Conservation (phyloP, 2,329 filamentous ascomycete species). For the Zopfia rhizophila region DNA sequence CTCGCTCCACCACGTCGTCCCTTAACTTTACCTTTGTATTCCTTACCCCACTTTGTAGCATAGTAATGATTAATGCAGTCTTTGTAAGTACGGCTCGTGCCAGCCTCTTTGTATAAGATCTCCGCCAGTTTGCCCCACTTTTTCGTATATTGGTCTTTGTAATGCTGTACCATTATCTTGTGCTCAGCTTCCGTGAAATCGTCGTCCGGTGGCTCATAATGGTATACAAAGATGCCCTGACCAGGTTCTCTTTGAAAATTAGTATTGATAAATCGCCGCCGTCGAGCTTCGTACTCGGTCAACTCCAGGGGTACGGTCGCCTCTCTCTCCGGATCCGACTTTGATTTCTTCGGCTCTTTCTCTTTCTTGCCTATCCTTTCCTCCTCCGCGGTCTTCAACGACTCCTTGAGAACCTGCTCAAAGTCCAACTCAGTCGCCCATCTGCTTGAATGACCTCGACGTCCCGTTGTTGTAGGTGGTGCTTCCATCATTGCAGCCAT, state of each 20-base stretch:
- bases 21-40: slow-evolving; percentile 78
- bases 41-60: slow-evolving; percentile 77
- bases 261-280: slow-evolving; percentile 70
- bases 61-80: slow-evolving; percentile 90
- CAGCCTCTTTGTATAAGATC: slow-evolving; percentile 59
- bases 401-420: slow-evolving; percentile 77
- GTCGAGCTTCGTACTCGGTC: slow-evolving; percentile 68
- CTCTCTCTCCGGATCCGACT: slow-evolving; percentile 80
- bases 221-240: slow-evolving; percentile 74
- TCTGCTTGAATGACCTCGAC: slow-evolving; percentile 43
- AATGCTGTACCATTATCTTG: slow-evolving; percentile 76
- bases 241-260: slow-evolving; percentile 73
- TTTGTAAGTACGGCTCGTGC: slow-evolving; percentile 74
- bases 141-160: slow-evolving; percentile 77
- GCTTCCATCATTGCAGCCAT: slow-evolving; percentile 41
- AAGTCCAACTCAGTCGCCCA: slow-evolving; percentile 74
- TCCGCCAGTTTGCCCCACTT: slow-evolving; percentile 84
- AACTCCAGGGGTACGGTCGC: slow-evolving; percentile 78
- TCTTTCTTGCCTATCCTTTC: slow-evolving; percentile 75
- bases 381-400: slow-evolving; percentile 72
- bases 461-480: slow-evolving; percentile 38
- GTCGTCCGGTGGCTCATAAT: slow-evolving; percentile 76
- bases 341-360: slow-evolving; percentile 69
- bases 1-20: slow-evolving; percentile 37
- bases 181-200: slow-evolving; percentile 80